Conservation (phyloP, 2,329 filamentous ascomycete genomes). For the Moelleriella libera region DNA sequence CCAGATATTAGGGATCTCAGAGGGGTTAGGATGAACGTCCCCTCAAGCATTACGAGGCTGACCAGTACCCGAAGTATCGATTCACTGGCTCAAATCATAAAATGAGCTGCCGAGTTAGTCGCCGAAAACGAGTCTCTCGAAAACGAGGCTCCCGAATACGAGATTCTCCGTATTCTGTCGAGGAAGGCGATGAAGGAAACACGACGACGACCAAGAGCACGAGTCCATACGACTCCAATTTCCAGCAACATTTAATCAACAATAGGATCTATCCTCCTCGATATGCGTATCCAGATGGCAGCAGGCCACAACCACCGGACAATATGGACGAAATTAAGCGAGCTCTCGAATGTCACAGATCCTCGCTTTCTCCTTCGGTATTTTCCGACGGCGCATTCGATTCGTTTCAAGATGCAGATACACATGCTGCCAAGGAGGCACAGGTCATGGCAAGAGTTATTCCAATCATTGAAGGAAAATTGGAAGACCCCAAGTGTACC, state of each 20-base stretch:
- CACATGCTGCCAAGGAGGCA: slow-evolving; percentile 18
- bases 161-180: not conserved
- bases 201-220: slow-evolving; percentile 6
- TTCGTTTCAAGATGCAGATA: slow-evolving; percentile 14
- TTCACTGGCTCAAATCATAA: no score
- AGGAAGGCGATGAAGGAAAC: not conserved
- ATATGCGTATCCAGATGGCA: slow-evolving; percentile 8
- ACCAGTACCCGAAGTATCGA: not conserved
- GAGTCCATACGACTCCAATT: slow-evolving; percentile 8
- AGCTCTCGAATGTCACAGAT: slow-evolving; percentile 4
- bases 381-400: slow-evolving; percentile 17
- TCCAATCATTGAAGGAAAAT: slow-evolving; percentile 15
- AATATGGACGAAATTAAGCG: slow-evolving; percentile 9
- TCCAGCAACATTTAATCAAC: slow-evolving; percentile 9
- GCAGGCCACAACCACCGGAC: slow-evolving; percentile 4
- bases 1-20: not conserved
- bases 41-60: not conserved
- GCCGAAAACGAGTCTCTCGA: no score
- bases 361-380: slow-evolving; percentile 20
- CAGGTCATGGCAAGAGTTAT: slow-evolving; percentile 16
- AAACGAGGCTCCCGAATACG: not conserved
- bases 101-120: no score
- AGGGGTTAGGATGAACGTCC: not conserved
- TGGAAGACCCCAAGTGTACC: slow-evolving; percentile 9
- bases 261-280: slow-evolving; percentile 5